Base-by-base conservation (phyloP, 768 basidiomycete species). In the Tulasnella sp. region DNA sequence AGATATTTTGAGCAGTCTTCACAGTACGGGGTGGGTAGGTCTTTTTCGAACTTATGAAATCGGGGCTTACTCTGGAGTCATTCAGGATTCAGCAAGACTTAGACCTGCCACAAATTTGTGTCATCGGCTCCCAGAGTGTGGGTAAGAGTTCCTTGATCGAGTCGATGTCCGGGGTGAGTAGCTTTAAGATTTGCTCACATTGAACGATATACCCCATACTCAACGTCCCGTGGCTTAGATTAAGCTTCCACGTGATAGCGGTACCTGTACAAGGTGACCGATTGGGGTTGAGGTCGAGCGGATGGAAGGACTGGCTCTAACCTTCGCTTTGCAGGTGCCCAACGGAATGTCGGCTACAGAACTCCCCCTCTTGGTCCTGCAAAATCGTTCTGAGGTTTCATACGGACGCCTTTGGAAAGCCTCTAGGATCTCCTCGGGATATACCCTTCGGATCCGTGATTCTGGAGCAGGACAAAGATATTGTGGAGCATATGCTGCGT, bases 101-200 rank as follows among this genome's bases (percentile, higher is more conserved):
- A 10, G 84, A 87, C 65, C 71, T 88, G 0, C 86, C 86, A 0
- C 79, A 80, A 63, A 86, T 88, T 30, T 82, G 80, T 0, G 85
- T 87, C 45, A 78, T 85, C 17, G 86, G 86, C 1, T 77, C 75
- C 1, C 86, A 88, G 63, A 84, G 81, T 45, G 84, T 83, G 0
- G 86, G 86, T 0, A 88, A 88, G 65, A 86, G 84, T 0, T 88
- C 86, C 0, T 74, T 88, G 3, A 87, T 88, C 9, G 86, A 88
- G 64, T 78, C 83, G 0, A 86, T 88, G 45, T 85, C 84, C 0
- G 58, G 65, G 23, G 63, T 64, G 58, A n/a, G 63, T 51, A n/a
- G n/a, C n/a, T n/a, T n/a, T n/a, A n/a, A n/a, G n/a, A n/a, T n/a
- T n/a, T n/a, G n/a, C n/a, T n/a, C n/a, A n/a, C n/a, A n/a, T n/a